phyloP scores from a whole-genome alignment of 257 asterid species.

The Plantago ovata region DNA sequence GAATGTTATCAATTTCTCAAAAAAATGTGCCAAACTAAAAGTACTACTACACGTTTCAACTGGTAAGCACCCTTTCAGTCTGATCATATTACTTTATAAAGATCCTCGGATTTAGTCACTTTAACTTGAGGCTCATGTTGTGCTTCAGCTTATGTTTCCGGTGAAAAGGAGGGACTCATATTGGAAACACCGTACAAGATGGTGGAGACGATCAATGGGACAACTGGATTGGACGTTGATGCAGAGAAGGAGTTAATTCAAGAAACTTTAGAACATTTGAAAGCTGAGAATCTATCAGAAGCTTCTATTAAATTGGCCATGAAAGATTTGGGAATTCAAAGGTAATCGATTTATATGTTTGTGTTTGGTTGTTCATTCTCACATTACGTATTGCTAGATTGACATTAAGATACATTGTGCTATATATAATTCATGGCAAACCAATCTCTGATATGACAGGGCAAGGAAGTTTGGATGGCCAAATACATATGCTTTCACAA shows the following conservation, averaged over 20 bases:
- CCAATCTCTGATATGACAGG: slow-evolving; percentile 24
- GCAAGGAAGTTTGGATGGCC: slow-evolving; percentile 87
- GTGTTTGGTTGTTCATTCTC: background rate
- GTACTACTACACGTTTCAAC: slow-evolving; percentile 55
- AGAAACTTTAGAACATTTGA: slow-evolving; percentile 36
- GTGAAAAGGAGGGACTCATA: slow-evolving; percentile 51
- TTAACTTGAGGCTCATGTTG: background rate
- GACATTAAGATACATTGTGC: too few species aligned
- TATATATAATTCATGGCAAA: too few species aligned
- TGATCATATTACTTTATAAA: background rate
- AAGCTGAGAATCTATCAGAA: slow-evolving; percentile 36
- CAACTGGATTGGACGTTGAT: slow-evolving; percentile 47
- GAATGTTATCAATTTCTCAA: slow-evolving; percentile 36
- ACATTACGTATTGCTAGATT: too few species aligned
- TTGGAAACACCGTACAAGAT: slow-evolving; percentile 39
- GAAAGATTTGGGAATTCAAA: slow-evolving; percentile 67
- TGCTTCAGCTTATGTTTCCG: slow-evolving; percentile 55
- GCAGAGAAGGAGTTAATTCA: slow-evolving; percentile 39
- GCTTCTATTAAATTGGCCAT: slow-evolving; percentile 32
- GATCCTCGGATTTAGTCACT: background rate
- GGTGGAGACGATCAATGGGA: slow-evolving; percentile 60
- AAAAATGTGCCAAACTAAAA: slow-evolving; percentile 31
- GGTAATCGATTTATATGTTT: slow-evolving; percentile 27
- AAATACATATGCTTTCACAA: slow-evolving; percentile 72
- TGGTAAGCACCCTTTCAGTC: slow-evolving; percentile 29